Evolutionary conservation across 441 rosid species (phyloP), one percentile per base, ranked within the genome.

Genomic region (Arabidopsis lyrata): DNA sequence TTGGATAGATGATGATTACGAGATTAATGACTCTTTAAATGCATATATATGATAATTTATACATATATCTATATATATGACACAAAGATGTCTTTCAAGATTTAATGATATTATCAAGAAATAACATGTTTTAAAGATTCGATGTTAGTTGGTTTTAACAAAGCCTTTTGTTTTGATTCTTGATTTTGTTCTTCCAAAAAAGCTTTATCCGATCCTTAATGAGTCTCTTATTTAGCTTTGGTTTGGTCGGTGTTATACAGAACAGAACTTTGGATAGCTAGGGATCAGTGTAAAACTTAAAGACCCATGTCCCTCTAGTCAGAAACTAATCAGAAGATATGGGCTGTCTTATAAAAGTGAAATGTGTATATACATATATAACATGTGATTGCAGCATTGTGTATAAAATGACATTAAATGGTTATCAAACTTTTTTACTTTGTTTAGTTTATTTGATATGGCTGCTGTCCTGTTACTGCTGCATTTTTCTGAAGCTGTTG

Each of bases 1-100:
- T 79, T 86, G 80, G 90, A 91, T 61, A 68, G 27, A 77, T 85
- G 83, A 77, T 87, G 83, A 41, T 41, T 6, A 85, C 84, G 11
- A n/a, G 18, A 72, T 67, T 56, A 66, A 36, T 27, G 55, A 42
- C 38, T 66, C 81, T 16, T 73, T 62, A 63, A 60, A 60, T 29
- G 36, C 0, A 56, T 32, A 55, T 59, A 59, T 77, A 39, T 66
- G 68, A 64, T 60, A 13, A 20, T 38, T 29, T 80, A 68, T 74
- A 66, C 61, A 76, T 68, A 68, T 27, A 57, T 47, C 27, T 56
- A 77, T 70, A 70, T 49, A 63, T 55, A 61, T 71, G 71, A 18
- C 60, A 75, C 55, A 68, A 34, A 54, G 49, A 57, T 68, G 64
- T 75, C 44, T 64, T 77, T 70, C 48, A 48, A 49, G 27, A 42